Base-by-base conservation (phyloP, 2,329 filamentous ascomycete genomes). In the Pseudogymnoascus sp. region DNA sequence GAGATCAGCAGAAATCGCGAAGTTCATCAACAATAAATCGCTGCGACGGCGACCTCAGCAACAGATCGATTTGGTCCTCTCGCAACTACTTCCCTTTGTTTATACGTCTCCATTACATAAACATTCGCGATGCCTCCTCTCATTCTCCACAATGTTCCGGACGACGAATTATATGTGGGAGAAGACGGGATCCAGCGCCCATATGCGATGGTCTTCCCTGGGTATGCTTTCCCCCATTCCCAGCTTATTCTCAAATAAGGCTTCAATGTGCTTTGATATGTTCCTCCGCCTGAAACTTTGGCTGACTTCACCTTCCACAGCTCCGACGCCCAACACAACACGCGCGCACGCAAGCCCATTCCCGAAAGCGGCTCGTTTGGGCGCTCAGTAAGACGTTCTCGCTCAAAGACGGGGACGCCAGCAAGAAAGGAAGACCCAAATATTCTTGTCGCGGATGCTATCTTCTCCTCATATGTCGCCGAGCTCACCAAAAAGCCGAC, bases 61-160 rank as follows among this genome's bases (percentile, higher is more conserved):
- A 59, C 58, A 59, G 58, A n/a, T 39, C 27, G 27, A 31, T 52
- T 31, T 31, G 31, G 27, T 31, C 12, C 36, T 29, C 18, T 59
- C 58, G 35, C 58, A 37, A 59, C 37, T 27, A 2, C 58, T 39
- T 40, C 35, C 18, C 21, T 59, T 59, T 21, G 35, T 39, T 4
- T 27, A 39, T 39, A 39, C 18, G 33, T 9, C 12, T 5, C 3
- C 8, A 15, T 39, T 31, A 15, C 21, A 52, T 61, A 40, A 21
- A 62, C 58, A 42, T 35, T 25, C 58, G 70, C 65, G 66, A 87
- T 87, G 84, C 80, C 84, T 62, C 85, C 85, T 67, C 76, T 87
- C 63, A 87, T 87, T 69, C 76, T 88, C 35, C 85, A 88, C 71
- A 87, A 87, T 71, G 85, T 87, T 65, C 84, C 85, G 62, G 85